A percentile compares a stretch with the other conserved stretches of the same genome.
phyloP scores from a whole-genome alignment of 495 filamentous ascomycete species.

The Annulohypoxylon stygium region DNA sequence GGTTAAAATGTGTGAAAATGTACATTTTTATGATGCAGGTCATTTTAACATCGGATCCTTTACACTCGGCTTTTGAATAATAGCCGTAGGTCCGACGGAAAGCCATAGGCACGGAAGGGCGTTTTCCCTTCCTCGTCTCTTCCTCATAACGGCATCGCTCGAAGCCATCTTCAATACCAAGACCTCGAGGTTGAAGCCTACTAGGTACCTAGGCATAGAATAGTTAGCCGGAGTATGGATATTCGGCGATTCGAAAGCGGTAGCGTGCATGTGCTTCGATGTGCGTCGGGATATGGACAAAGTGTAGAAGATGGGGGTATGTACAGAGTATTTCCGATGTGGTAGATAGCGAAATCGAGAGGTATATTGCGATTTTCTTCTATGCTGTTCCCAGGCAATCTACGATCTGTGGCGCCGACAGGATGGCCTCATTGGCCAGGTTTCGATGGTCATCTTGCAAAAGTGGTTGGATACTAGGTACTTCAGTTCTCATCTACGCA shows the following conservation, averaged over 20 bases:
- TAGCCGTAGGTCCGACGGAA: slow-evolving; percentile 20
- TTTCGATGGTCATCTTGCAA: slow-evolving; percentile 35
- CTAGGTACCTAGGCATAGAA: not conserved
- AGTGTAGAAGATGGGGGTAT: slow-evolving; percentile 21
- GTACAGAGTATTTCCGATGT: slow-evolving; percentile 27
- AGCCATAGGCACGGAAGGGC: slow-evolving; percentile 18
- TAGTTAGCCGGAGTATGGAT: slow-evolving; percentile 30
- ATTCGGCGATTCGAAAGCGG: slow-evolving; percentile 32
- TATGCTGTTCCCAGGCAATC: slow-evolving; percentile 19
- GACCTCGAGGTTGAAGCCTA: not conserved
- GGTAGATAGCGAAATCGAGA: slow-evolving; percentile 24
- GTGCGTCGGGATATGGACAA: slow-evolving; percentile 40
- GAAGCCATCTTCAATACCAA: slow-evolving; percentile 7
- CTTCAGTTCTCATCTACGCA: slow-evolving; percentile 22
- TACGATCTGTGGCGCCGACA: slow-evolving; percentile 38
- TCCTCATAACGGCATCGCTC: slow-evolving; percentile 1
- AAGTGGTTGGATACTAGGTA: slow-evolving; percentile 20
- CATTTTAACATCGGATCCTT: not conserved
- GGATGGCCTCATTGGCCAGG: slow-evolving; percentile 35
- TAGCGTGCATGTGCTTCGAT: slow-evolving; percentile 36
- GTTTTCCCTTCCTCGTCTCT: not conserved
- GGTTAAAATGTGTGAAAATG: not conserved
- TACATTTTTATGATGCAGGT: not conserved
- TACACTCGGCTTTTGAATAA: slow-evolving; percentile 33
- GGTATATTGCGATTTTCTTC: slow-evolving; percentile 28